A percentile compares a stretch with the other conserved stretches of the same genome.
Conservation (phyloP, 371 early-diverging fungal species). For the Nosema granulosis region DNA sequence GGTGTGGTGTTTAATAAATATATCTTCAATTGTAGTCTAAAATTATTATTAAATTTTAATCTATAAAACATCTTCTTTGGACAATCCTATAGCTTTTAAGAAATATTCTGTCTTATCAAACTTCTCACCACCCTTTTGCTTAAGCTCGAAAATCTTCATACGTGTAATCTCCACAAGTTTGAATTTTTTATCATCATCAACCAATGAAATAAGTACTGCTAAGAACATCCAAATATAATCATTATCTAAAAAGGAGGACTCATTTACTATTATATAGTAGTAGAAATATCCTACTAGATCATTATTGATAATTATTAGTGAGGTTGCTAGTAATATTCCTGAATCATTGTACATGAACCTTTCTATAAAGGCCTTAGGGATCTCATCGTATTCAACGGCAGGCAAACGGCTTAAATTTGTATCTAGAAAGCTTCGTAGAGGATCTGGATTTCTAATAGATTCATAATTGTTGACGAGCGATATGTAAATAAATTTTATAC, state of each 20-base stretch:
- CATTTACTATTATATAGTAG: neutral
- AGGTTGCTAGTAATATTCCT: constrained; percentile 29
- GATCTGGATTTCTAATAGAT: too few species aligned
- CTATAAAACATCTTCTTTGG: neutral
- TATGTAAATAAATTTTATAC: neutral
- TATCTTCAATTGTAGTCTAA: neutral
- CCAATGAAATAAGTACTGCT: constrained; percentile 15
- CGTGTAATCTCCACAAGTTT: constrained; percentile 7
- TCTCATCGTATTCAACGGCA: neutral
- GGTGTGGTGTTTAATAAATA: neutral
- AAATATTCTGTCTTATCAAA: neutral
- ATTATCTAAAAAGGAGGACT: neutral
- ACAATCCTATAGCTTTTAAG: constrained; percentile 20
- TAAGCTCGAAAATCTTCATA: constrained; percentile 14
- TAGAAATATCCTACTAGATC: constrained; percentile 16
- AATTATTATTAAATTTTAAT: neutral
- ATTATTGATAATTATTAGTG: constrained; percentile 21
- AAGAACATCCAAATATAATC: constrained; percentile 31
- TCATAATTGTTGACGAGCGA: neutral
- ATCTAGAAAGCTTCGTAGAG: neutral
- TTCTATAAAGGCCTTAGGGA: neutral
- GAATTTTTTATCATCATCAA: constrained; percentile 11
- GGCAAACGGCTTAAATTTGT: neutral
- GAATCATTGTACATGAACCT: neutral
- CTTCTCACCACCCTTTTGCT: neutral